Percentiles rank a stretch among this genome's conserved stretches.
phyloP scores from a whole-genome alignment of 352 stramenopile species.

The Phytophthora foliorum region DNA sequence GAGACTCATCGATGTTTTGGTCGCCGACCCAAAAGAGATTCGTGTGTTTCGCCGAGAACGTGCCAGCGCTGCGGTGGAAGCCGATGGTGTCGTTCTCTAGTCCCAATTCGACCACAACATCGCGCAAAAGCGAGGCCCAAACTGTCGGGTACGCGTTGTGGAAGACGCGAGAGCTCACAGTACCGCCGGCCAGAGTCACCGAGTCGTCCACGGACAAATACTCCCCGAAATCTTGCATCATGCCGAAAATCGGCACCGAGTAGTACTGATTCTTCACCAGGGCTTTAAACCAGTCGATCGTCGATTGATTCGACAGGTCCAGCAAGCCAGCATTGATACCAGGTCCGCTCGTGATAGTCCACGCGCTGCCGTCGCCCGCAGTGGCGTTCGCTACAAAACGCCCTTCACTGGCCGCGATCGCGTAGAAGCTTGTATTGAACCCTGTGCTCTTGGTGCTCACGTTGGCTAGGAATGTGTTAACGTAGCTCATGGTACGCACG shows the following conservation, averaged over 20 bases:
- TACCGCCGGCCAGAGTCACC: constrained; percentile 27
- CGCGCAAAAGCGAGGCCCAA: constrained; percentile 33
- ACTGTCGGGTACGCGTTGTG: constrained; percentile 42
- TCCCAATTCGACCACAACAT: constrained; percentile 29
- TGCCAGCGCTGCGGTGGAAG: constrained; percentile 37
- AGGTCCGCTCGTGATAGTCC: constrained; percentile 37
- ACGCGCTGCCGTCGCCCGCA: constrained; percentile 24
- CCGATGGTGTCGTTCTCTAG: constrained; percentile 40
- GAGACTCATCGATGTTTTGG: constrained; percentile 42
- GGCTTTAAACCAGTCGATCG: constrained; percentile 38
- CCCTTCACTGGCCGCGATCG: constrained; percentile 30
- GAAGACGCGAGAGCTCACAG: constrained; percentile 31
- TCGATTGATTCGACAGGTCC: constrained; percentile 39
- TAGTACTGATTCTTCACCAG: constrained; percentile 41
- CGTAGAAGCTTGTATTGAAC: constrained; percentile 43
- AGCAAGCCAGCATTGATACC: constrained; percentile 33
- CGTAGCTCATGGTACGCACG: constrained; percentile 38
- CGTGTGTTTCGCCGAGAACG: constrained; percentile 39
- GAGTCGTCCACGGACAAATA: constrained; percentile 35
- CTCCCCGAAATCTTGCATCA: constrained; percentile 44
- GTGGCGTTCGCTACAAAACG: constrained; percentile 38
- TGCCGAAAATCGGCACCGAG: constrained; percentile 39
- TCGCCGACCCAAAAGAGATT: constrained; percentile 43
- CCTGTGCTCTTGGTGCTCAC: constrained; percentile 35
- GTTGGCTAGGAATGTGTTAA: constrained; percentile 40